Evolutionary conservation across 2,329 filamentous ascomycete species (phyloP), one percentile per base, ranked within the genome.

Genomic region (Arthrobotrys conoides): DNA sequence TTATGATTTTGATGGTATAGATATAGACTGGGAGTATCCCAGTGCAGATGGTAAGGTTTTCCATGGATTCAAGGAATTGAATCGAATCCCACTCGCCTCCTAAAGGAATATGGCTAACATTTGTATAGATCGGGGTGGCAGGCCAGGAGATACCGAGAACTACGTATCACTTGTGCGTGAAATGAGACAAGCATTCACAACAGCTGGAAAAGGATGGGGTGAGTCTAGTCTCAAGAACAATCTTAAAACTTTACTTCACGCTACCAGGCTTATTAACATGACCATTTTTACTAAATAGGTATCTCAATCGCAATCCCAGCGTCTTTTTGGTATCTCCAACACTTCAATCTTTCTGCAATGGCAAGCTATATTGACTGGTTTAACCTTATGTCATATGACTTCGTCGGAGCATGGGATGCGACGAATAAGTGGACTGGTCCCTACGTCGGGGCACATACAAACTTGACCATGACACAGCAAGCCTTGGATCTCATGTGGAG

Each of bases 11-110:
- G 83, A 84, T 53, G 83, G 83, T 8, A 80, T 84, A 0, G 83
- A 84, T 63, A 80, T 83, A n/a, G 82, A 80, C 77, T 88, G 86
- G 86, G 86, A 84, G 83, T 53, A 83, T 82, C 0, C 46, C 16
- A 14, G 18, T 5, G 20, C 20, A 22, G 1, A 12, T 14, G 41
- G 41, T 46, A 46, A 14, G n/a, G n/a, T n/a, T n/a, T n/a, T n/a
- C n/a, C n/a, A n/a, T n/a, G n/a, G n/a, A n/a, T n/a, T n/a, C n/a
- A n/a, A n/a, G n/a, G n/a, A n/a, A n/a, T n/a, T n/a, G n/a, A n/a
- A n/a, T n/a, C n/a, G n/a, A n/a, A n/a, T n/a, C n/a, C n/a, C n/a
- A n/a, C n/a, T n/a, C n/a, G n/a, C n/a, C n/a, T n/a, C n/a, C n/a
- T n/a, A n/a, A n/a, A n/a, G n/a, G n/a, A n/a, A n/a, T 18, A 20